These are phyloP conservation scores for Chalciporus sp. DNA, from an alignment of 1,284 basidiomycete species.

Conservation along the genomic window DNA sequence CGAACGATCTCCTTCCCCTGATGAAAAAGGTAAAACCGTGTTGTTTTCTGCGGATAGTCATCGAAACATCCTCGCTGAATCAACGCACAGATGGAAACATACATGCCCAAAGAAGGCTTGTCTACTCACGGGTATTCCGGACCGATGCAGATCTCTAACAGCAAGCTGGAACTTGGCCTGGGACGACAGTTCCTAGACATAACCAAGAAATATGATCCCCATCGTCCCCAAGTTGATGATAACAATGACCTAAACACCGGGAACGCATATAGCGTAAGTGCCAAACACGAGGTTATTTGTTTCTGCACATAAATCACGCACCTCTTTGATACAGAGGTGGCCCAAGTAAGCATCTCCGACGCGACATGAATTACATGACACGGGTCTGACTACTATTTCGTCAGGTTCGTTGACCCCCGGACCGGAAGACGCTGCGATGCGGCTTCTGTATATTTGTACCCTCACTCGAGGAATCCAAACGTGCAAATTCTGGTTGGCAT, in stretches of 20 bases:
- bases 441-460: slow-evolving; percentile 48
- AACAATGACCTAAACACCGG: slow-evolving; percentile 41
- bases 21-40: slow-evolving; percentile 44
- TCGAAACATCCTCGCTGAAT: not conserved
- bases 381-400: slow-evolving; percentile 34
- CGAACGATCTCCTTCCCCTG: slow-evolving; percentile 49
- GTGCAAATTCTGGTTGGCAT: slow-evolving; percentile 40
- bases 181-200: slow-evolving; percentile 48
- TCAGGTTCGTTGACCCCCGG: slow-evolving; percentile 16
- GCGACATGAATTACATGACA: slow-evolving; percentile 45
- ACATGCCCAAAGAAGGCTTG: slow-evolving; percentile 34
- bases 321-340: slow-evolving; percentile 11
- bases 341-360: slow-evolving; percentile 13
- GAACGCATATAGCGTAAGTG: slow-evolving; percentile 46
- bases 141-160: slow-evolving; percentile 52
- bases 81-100: slow-evolving; percentile 49
- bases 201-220: slow-evolving; percentile 28
- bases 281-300: not conserved
- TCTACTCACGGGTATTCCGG: slow-evolving; percentile 51
- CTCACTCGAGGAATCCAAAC: slow-evolving; percentile 43
- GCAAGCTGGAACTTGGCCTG: slow-evolving; percentile 38
- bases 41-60: not conserved
- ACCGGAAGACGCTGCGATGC: slow-evolving; percentile 15
- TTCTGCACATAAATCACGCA: not conserved
- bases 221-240: slow-evolving; percentile 40